Evolutionary conservation across 129 eudicot species (phyloP).

Genomic region (Glebionis coronaria): DNA sequence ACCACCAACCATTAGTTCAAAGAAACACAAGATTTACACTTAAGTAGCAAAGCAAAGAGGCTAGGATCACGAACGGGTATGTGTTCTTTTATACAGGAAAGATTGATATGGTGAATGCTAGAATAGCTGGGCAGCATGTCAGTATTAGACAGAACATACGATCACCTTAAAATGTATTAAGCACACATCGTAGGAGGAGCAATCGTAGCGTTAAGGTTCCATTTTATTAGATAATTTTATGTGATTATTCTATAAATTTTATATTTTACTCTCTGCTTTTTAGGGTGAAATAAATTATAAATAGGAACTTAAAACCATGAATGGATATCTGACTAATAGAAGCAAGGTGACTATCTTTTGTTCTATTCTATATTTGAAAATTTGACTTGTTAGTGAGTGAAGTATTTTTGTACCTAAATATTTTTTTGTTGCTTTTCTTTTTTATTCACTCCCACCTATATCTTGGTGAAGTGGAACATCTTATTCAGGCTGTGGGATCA

Average conservation of each 20-base stretch:
- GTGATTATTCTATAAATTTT: background rate
- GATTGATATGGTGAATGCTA: too few relatives aligned
- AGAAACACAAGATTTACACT: too few relatives aligned
- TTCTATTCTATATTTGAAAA: background rate
- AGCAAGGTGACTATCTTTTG: slow-evolving; percentile 58
- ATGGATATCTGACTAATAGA: slow-evolving; percentile 86
- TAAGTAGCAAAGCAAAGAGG: too few relatives aligned
- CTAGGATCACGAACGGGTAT: too few relatives aligned
- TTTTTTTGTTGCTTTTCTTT: slow-evolving; percentile 21
- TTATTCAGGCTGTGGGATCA: slow-evolving; percentile 94
- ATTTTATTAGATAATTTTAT: background rate
- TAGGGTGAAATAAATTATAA: slow-evolving; percentile 97
- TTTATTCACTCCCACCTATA: slow-evolving; percentile 59
- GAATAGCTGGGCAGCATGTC: too few relatives aligned
- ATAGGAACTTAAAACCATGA: slow-evolving; percentile 68
- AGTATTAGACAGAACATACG: too few relatives aligned
- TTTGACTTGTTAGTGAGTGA: background rate
- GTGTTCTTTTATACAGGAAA: too few relatives aligned
- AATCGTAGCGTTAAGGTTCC: background rate
- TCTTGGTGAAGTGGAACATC: slow-evolving; percentile 75
- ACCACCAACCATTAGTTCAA: too few relatives aligned
- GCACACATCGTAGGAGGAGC: too few relatives aligned
- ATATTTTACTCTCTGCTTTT: background rate
- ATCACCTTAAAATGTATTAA: too few relatives aligned
- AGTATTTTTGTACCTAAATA: slow-evolving; percentile 4